These are phyloP conservation scores for Globisporangium iwayamae DNA, from an alignment of 352 stramenopile genomes.

Conservation along the genomic window DNA sequence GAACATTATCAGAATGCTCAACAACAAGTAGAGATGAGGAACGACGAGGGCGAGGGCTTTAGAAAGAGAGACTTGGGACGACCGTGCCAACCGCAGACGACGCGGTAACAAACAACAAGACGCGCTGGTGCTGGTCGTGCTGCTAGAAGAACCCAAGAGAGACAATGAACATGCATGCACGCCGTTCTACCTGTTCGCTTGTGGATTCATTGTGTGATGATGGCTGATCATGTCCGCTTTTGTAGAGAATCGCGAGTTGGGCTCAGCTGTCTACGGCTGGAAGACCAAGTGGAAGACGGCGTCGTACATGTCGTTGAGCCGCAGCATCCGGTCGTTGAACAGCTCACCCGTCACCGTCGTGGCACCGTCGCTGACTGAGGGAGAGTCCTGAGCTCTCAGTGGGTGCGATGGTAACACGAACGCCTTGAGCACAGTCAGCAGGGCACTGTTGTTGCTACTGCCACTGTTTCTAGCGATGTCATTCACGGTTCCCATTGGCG, in stretches of 20 bases:
- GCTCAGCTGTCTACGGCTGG: background rate
- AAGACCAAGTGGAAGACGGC: constrained; percentile 13
- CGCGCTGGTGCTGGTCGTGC: too few species aligned
- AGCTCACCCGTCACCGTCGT: background rate
- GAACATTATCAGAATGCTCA: constrained; percentile 76
- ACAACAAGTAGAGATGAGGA: constrained; percentile 22
- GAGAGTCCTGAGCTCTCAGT: background rate
- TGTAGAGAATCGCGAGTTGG: background rate
- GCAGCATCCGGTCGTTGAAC: constrained; percentile 6
- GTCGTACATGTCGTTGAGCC: constrained; percentile 6
- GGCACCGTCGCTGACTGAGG: background rate
- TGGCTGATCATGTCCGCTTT: background rate
- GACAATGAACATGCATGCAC: too few species aligned
- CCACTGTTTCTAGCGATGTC: too few species aligned
- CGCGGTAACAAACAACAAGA: too few species aligned
- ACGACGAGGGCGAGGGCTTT: background rate
- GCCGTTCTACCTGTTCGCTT: too few species aligned
- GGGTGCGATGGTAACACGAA: background rate
- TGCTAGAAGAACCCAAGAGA: too few species aligned
- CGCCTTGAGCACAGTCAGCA: constrained; percentile 4
- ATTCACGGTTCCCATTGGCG: too few species aligned
- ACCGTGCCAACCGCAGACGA: background rate
- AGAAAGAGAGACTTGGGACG: background rate
- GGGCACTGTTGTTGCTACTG: background rate
- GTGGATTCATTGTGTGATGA: background rate